phyloP scores from a whole-genome alignment of 208 protist genomes.

The Crithidia expoeki region DNA sequence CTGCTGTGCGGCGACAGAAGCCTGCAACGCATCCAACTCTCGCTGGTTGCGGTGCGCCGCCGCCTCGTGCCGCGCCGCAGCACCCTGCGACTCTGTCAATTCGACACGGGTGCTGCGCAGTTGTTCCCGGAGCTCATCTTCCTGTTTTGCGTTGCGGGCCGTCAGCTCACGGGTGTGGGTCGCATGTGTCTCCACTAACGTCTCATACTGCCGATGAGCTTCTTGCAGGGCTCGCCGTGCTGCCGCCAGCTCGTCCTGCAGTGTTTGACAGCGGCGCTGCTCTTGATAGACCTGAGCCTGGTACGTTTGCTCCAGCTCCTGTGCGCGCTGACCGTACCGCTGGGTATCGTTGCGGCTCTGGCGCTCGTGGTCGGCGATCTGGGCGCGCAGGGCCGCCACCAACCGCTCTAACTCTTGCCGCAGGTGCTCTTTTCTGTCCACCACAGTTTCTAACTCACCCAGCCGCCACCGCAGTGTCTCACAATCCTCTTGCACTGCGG shows the following conservation, averaged over 20 bases:
- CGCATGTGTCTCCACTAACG: slow-evolving; percentile 12
- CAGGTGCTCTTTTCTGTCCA: slow-evolving; percentile 32
- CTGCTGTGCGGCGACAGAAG: slow-evolving; percentile 21
- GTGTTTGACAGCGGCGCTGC: slow-evolving; percentile 26
- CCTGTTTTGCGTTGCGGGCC: slow-evolving; percentile 9
- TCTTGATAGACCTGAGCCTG: slow-evolving; percentile 17
- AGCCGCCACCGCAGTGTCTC: slow-evolving; percentile 33
- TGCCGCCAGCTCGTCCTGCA: slow-evolving; percentile 24
- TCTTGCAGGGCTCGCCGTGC: slow-evolving; percentile 21
- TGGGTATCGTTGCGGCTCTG: slow-evolving; percentile 15
- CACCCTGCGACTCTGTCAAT: slow-evolving; percentile 29
- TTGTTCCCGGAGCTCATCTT: slow-evolving; percentile 30
- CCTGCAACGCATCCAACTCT: slow-evolving; percentile 30
- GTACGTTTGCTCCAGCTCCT: slow-evolving; percentile 34
- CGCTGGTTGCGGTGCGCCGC: slow-evolving; percentile 30
- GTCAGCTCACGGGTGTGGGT: slow-evolving; percentile 13
- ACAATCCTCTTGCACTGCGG: slow-evolving; percentile 31
- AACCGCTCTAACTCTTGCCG: slow-evolving; percentile 25
- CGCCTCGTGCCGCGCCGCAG: slow-evolving; percentile 33
- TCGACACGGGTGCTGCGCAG: slow-evolving; percentile 25
- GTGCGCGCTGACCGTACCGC: slow-evolving; percentile 28
- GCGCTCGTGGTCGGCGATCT: slow-evolving; percentile 18
- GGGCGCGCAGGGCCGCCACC: slow-evolving; percentile 19
- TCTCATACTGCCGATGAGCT: slow-evolving; percentile 29
- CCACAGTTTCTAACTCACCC: slow-evolving; percentile 25